Base-by-base conservation (phyloP, 202 grass and related monocot species). In the Digitaria exilis region DNA sequence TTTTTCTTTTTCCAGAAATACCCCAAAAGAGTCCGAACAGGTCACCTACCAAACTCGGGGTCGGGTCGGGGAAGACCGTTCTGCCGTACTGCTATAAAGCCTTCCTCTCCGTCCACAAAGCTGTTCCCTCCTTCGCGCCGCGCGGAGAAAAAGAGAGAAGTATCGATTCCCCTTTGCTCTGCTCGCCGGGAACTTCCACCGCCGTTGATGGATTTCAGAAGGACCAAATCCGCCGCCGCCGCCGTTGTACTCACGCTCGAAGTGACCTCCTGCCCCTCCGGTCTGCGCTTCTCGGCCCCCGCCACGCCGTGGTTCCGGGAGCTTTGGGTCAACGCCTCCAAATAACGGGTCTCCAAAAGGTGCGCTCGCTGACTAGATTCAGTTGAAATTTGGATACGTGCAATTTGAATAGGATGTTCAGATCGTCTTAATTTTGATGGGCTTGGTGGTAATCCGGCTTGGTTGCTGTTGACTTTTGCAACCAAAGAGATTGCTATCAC, bases 301-400 rank as follows among this genome's bases (percentile, higher is more conserved):
- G 86, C 84, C 34, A 69, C 87, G 72, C 90, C 85, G 58, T 95
- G 92, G 92, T 95, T 93, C 88, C 58, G 89, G 44, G 85, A 93
- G 76, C 84, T 95, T 11, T 88, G 89, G 92, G 69, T 88, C 90
- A 60, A 86, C 80, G 76, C 79, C 43, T 83, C 69, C 35, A 88
- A 83, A 69, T 88, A 87, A 21, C 65, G 37, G 71, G 54, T 68
- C 71, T 82, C 60, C 45, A 25, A 64, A 52, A 78, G 65, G 84
- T 93, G 41, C 14, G 29, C 22, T 48, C 17, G 4, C 32, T 39
- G 25, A 34, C 52, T n/a, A 14, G 3, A 17, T 35, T 55, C 28
- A 28, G 10, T 29, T 65, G 5, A 30, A 37, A 37, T 37, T 37
- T 37, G 35, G 35, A 16, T 13, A 39, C 10, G 8, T 19, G 14